Evolutionary conservation across 768 basidiomycete species (phyloP), one percentile per base, ranked within the genome.

Genomic region (Suillus plorans): DNA sequence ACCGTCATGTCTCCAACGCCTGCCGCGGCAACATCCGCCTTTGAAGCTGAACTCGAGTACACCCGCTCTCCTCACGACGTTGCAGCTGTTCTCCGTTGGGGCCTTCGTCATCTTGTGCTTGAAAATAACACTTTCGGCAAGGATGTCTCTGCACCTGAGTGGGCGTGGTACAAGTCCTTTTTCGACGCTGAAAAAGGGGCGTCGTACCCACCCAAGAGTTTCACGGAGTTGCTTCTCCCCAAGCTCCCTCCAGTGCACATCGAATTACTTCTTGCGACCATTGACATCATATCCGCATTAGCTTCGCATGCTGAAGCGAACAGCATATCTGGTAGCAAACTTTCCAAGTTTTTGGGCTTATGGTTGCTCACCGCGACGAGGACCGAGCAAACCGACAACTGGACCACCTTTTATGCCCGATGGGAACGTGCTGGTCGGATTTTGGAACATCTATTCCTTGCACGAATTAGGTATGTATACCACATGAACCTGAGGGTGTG

Each of bases 81-180:
- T 56, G 91, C 92, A 18, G 87, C 91, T 31, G 89, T 93, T 18
- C 80, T 94, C 20, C 87, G 92, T 52, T 94, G 92, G 92, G 90
- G 84, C 42, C 74, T 94, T 36, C 87, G 92, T 37, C 92, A 94
- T 71, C 79, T 93, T 52, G 79, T 85, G 36, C 78, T 93, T 6
- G 85, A 89, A 36, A 82, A 83, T 5, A 75, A 77, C 25, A 79
- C 78, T 18, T 91, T 92, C 67, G 90, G 89, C 36, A 85, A 82
- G 52, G 80, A 83, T 55, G 5, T 28, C 18, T 61, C 80, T 79
- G 61, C 73, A 78, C 53, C 78, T 74, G 70, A 86, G 82, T 84
- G 85, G 71, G 76, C 76, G 4, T 94, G 92, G 92, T 94, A 93
- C 74, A 78, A 76, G 44, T 70, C 80, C 1, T 94, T 92, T 74